Base-by-base conservation (phyloP, 805 yeast genomes). In the Candida manassasensis region DNA sequence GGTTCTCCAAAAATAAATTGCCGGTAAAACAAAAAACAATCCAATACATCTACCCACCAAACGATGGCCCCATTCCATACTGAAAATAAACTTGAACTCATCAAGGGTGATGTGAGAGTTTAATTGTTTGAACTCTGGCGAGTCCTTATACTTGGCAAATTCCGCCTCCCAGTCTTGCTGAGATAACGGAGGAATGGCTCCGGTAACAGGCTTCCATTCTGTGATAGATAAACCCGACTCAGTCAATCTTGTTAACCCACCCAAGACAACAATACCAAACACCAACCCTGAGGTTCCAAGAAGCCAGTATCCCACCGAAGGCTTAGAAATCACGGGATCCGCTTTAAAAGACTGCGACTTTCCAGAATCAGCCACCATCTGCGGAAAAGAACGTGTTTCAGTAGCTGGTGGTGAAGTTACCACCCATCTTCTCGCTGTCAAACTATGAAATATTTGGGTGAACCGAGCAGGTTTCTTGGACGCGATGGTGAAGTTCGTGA, bases 181-280 rank as follows among this genome's bases (percentile, higher is more conserved):
- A 40, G 63, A 76, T 50, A 84, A 53, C 0, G 98, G 98, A 2
- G 99, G 99, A 10, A 93, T 59, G 2, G 94, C 66, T 31, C 99
- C 99, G 0, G 98, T 87, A 18, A 93, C 88, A 1, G 99, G 99
- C 57, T 81, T 86, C 99, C 99, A 93, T 55, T 93, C 98, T 1
- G 97, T 93, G 56, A 93, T 93, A 32, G 95, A 84, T 30, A 93
- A 68, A 0, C 98, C 99, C 0, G 96, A 85, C 54, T 93, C 99
- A 0, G 98, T 93, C 29, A 93, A 70, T 50, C 99, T 75, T 0
- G 98, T 93, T 30, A 93, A 69, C 1, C 99, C 99, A 30, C 98
- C 99, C 4, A 93, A 69, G n/a, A 93, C 80, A 11, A 93, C 97
- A 42, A 93, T 93, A 22, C 95, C 96, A 59, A 93, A 93, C 1